phyloP scores from a whole-genome alignment of 1,284 basidiomycete genomes.

The Cerrena zonata region DNA sequence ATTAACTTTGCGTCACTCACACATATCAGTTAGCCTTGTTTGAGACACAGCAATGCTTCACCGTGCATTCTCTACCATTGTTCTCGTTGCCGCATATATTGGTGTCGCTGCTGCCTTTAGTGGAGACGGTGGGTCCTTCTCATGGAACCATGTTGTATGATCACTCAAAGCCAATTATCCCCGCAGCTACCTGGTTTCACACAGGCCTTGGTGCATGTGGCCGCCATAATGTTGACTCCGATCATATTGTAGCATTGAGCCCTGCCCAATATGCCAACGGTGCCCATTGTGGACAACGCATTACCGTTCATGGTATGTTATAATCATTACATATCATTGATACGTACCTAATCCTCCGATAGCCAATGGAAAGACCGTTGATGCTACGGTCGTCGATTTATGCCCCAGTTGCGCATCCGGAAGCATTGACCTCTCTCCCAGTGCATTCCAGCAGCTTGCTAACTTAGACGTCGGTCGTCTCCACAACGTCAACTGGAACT shows the following conservation, averaged over 20 bases:
- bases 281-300: constrained; percentile 9
- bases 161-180: too few relatives aligned
- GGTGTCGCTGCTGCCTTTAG: not conserved
- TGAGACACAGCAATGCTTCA: too few relatives aligned
- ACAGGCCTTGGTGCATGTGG: constrained; percentile 7
- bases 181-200: constrained; percentile 1
- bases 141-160: too few relatives aligned
- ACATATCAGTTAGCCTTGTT: too few relatives aligned
- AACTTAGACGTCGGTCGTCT: not conserved
- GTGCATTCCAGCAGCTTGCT: constrained; percentile 34
- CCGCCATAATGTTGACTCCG: not conserved
- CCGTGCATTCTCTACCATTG: not conserved
- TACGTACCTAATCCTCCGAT: not conserved
- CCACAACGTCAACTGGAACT: not conserved
- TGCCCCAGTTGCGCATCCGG: constrained; percentile 35
- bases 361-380: constrained; percentile 28
- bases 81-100: not conserved
- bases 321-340: not conserved
- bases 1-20: too few relatives aligned
- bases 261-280: constrained; percentile 8
- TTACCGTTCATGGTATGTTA: not conserved
- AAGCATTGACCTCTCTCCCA: constrained; percentile 37
- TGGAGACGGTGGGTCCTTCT: not conserved
- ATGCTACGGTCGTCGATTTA: constrained; percentile 35
- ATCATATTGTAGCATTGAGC: constrained; percentile 12